Conservation (phyloP, 148 eudicot species). For the Suaeda aralocaspica region DNA sequence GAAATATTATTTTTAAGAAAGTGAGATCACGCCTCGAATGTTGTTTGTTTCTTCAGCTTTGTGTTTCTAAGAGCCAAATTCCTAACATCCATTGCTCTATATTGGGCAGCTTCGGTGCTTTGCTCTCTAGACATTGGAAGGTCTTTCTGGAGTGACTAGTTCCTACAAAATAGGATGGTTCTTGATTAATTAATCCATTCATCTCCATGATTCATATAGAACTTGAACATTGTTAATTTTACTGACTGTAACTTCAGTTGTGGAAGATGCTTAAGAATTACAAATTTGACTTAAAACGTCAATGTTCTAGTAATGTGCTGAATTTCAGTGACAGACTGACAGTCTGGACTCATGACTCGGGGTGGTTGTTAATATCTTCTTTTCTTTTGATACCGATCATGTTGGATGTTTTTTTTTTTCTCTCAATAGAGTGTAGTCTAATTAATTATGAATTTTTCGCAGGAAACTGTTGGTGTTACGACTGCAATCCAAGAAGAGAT, state of each 20-base stretch:
- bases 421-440: not conserved
- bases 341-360: not conserved
- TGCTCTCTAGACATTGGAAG: too few relatives aligned
- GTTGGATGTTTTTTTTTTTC: not conserved
- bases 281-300: not conserved
- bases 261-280: not conserved
- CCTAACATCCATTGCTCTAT: too few relatives aligned
- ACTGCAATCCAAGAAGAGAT: conserved; percentile 90
- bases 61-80: too few relatives aligned
- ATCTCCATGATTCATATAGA: not conserved
- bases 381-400: not conserved
- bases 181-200: not conserved
- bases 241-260: not conserved
- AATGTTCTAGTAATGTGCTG: not conserved
- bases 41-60: too few relatives aligned
- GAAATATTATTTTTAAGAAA: too few relatives aligned
- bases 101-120: too few relatives aligned
- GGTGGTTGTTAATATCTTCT: not conserved
- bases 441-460: conserved; percentile 16
- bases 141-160: not conserved
- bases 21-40: too few relatives aligned
- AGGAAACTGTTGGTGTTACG: conserved; percentile 96
- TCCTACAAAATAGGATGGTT: not conserved
- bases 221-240: not conserved
- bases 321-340: not conserved